Base-by-base conservation (phyloP, 352 stramenopile genomes). In the Phytophthora ramorum region DNA sequence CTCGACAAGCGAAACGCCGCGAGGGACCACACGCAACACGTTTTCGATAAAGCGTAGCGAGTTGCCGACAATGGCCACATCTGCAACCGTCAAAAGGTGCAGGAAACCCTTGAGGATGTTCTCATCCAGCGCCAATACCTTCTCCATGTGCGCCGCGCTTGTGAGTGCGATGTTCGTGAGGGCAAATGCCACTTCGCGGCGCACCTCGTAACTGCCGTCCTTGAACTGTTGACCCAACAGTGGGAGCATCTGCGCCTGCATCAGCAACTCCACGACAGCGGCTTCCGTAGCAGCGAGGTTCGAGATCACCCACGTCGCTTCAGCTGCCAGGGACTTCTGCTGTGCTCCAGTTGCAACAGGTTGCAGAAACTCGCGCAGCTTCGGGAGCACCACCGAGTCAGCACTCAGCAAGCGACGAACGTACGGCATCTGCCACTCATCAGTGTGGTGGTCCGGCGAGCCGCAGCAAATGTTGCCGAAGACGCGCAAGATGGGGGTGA, bases 391-490 rank as follows among this genome's bases (percentile, higher is more conserved):
- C 2, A 78, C 59, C 17, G 78, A 87, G 7, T 91, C 75, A 28
- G 52, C 40, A 26, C 60, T 51, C 32, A 91, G 61, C 35, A 91
- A 48, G 6, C 69, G 72, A 20, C 77, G 70, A 34, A 90, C 62
- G 44, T 83, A 84, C 28, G 81, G 85, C 58, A 93, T 58, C 48
- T 91, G 82, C 84, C 84, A 92, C 40, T 78, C 70, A 69, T 92
- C 81, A 35, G 81, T 90, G 62, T 91, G 81, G 56, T 93, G 85
- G 52, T 92, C 84, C 0, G 72, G 53, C 7, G 80, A 73, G 20
- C 83, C 76, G 41, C 80, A 92, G 73, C 81, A 92, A 74, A 96
- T 78, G 58, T 96, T 96, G 37, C 84, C 82, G 56, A 91, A 87
- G 2, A 93, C 83, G 17, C 88, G 85, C 41, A 96, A 71, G 20